Conservation (phyloP, 805 yeast genomes). For the Saturnispora ahearnii region DNA sequence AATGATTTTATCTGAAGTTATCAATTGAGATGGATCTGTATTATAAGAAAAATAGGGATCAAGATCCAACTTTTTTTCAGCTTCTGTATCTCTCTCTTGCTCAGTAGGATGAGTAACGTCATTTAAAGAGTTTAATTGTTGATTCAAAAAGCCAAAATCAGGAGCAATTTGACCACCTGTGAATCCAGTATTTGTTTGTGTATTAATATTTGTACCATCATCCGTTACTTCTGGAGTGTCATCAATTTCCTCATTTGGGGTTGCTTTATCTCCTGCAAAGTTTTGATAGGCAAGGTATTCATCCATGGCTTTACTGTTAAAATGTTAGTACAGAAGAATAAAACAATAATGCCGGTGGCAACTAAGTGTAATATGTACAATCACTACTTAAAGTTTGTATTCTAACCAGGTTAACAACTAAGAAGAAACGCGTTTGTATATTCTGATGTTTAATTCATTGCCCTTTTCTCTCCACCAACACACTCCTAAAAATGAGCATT, state of each 20-base stretch:
- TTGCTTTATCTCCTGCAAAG: neutral
- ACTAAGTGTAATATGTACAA: too few relatives aligned
- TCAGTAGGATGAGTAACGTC: neutral
- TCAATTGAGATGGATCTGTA: slow-evolving; percentile 59
- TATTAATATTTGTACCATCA: neutral
- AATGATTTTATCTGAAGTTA: slow-evolving; percentile 56
- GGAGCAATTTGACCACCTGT: neutral
- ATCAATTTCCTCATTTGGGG: neutral
- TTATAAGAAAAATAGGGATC: slow-evolving; percentile 50
- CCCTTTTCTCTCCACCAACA: too few relatives aligned
- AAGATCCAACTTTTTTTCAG: slow-evolving; percentile 13
- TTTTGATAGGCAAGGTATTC: neutral
- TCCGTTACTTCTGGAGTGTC: neutral
- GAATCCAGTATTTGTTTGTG: neutral
- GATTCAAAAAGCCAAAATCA: neutral
- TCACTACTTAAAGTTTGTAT: too few relatives aligned
- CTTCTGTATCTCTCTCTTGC: slow-evolving; percentile 1
- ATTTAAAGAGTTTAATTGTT: neutral
- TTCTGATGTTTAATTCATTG: too few relatives aligned
- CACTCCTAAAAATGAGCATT: too few relatives aligned
- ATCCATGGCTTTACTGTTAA: too few relatives aligned
- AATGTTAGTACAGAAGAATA: too few relatives aligned
- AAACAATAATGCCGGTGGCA: too few relatives aligned
- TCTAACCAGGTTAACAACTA: too few relatives aligned
- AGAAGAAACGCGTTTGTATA: too few relatives aligned